These are phyloP conservation scores for Blastomyces silverae DNA, from an alignment of 2,329 filamentous ascomycete species.

Conservation along the genomic window DNA sequence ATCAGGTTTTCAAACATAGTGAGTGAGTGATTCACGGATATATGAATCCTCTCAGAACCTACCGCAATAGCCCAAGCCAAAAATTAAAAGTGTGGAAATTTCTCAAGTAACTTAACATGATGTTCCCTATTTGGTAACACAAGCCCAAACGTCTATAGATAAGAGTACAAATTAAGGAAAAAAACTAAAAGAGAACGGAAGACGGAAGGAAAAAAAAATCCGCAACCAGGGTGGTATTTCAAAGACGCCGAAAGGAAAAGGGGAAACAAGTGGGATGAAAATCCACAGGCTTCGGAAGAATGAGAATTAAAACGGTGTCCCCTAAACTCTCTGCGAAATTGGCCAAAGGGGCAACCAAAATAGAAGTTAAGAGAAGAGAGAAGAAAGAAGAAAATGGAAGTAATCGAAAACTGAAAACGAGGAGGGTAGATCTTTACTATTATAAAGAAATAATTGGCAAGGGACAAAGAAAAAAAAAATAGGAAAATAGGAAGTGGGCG, in stretches of 20 bases:
- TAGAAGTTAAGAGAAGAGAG: neutral
- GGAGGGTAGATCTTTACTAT: slow-evolving; percentile 8
- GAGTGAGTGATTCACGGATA: too few species aligned
- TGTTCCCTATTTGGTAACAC: neutral
- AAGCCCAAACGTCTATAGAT: slow-evolving; percentile 5
- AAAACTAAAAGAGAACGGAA: slow-evolving; percentile 6
- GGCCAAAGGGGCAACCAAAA: neutral
- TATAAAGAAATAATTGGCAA: slow-evolving; percentile 10
- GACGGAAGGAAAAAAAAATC: too few species aligned
- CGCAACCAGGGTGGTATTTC: too few species aligned
- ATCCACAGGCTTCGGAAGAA: neutral
- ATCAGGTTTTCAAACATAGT: too few species aligned
- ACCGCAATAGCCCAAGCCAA: neutral
- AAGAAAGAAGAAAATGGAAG: neutral
- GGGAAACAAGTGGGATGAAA: neutral
- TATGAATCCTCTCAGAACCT: neutral
- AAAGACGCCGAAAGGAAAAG: neutral
- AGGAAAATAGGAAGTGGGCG: neutral
- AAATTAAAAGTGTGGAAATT: neutral
- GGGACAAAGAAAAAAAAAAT: neutral
- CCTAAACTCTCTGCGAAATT: neutral
- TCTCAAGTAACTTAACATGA: neutral
- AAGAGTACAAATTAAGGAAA: slow-evolving; percentile 6
- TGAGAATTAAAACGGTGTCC: neutral
- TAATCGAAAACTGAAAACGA: neutral